Base-by-base conservation (phyloP, 495 filamentous ascomycete species). In the Rhizodiscina lignyota region DNA sequence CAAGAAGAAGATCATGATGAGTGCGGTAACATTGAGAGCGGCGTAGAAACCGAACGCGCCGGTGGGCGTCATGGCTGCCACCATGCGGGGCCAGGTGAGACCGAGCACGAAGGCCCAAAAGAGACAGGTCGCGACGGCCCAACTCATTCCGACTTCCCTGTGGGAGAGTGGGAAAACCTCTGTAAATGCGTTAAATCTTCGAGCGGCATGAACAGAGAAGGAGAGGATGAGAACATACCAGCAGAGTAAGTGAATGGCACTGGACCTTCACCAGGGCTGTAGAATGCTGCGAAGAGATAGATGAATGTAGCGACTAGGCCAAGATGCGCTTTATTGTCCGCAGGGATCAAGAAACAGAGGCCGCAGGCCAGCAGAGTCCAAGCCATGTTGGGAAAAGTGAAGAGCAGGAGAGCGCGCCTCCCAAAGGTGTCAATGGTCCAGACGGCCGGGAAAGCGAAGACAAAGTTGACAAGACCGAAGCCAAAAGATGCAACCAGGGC, bases 1-100 rank as follows among this genome's bases (percentile, higher is more conserved):
- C 56, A 66, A 82, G 34, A 83, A 59, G 53, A 83, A 78, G 42
- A 84, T 79, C 58, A 79, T 63, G 19, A 73, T 43, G 15, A 83
- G 62, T 6, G 77, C 81, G 19, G 70, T 56, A 11, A 81, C 50
- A 44, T 85, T 85, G 38, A 82, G 63, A 8, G 54, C 72, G 24
- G 75, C 77, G 42, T 77, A 79, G 46, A 74, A 72, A 28, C 59
- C 58, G 28, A 77, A 53, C 16, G 53, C 49, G 10, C 53, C 53
- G 18, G 48, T 45, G 1, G 37, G 39, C 12, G 44, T 42, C 32
- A 53, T 34, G 11, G 44, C 50, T 5, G n/a, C 18, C n/a, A 44
- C 26, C 40, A 53, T 51, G 10, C 42, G 42, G 6, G 52, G 53
- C 44, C 50, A 57, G 5, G 53, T 47, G 15, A 55, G 30, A 21